Evolutionary conservation across 2,329 filamentous ascomycete species (phyloP).

Genomic region (Fusarium newnesense): DNA sequence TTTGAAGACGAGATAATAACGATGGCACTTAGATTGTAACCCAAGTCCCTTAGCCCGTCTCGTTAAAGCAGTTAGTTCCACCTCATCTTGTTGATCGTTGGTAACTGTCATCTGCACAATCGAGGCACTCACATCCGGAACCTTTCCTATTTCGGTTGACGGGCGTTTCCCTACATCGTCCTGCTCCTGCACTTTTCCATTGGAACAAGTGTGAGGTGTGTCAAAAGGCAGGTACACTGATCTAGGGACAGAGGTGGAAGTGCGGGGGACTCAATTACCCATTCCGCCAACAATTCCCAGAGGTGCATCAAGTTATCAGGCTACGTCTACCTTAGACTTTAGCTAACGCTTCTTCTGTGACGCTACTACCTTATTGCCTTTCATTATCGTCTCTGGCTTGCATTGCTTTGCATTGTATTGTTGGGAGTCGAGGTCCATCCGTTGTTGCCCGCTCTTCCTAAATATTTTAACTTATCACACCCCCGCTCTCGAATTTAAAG

Average conservation of each 20-base stretch:
- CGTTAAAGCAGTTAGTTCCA: conserved; percentile 28
- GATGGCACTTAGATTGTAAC: conserved; percentile 13
- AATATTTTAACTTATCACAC: conserved; percentile 33
- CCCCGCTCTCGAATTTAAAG: conserved; percentile 34
- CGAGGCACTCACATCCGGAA: conserved; percentile 26
- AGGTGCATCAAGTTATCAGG: background rate
- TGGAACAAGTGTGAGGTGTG: conserved; percentile 28
- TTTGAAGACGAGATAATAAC: background rate
- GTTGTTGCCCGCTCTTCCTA: conserved; percentile 16
- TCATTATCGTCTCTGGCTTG: conserved; percentile 28
- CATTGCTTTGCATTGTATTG: conserved; percentile 24
- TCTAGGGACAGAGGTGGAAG: conserved; percentile 34
- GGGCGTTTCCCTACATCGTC: conserved; percentile 8
- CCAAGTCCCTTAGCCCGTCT: conserved; percentile 22
- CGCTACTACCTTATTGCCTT: conserved; percentile 20
- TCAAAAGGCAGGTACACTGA: conserved; percentile 36
- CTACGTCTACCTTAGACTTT: background rate
- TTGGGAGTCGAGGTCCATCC: conserved; percentile 19
- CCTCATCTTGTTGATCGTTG: conserved; percentile 36
- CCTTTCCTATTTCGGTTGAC: conserved; percentile 41
- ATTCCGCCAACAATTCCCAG: conserved; percentile 14
- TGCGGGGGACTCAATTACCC: conserved; percentile 26
- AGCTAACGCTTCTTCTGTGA: conserved; percentile 19
- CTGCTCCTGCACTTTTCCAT: conserved; percentile 29
- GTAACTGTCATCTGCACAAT: conserved; percentile 29